Evolutionary conservation across 2,329 filamentous ascomycete genomes (phyloP), one percentile per base, ranked within the genome.

Genomic region (Dendryphion nanum): DNA sequence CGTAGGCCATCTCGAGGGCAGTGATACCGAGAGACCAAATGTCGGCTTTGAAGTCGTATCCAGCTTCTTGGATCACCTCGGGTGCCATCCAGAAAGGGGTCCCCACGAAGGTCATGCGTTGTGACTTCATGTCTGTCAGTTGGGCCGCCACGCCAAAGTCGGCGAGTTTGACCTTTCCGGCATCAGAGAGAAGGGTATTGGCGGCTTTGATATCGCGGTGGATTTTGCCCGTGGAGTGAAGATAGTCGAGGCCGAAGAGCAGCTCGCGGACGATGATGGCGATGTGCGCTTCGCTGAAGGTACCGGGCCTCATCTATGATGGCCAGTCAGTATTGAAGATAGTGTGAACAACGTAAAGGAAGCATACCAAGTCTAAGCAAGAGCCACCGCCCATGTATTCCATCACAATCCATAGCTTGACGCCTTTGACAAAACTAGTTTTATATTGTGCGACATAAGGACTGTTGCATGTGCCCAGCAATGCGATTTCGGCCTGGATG

Each of bases 371-470:
- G 65, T 98, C 93, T 49, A 96, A 76, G 64, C 93, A 96, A 14
- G 93, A 97, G 28, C 93, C 93, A 47, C 93, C 93, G 5, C 93
- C 93, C 8, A 98, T 74, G 61, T 86, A 98, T 68, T 98, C 93
- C 93, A 98, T 98, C 41, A 97, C 89, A 61, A 98, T 98, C 93
- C 93, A 98, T 74, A 98, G 73, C 70, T 97, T 98, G 64, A 90
- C 86, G 18, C 93, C 93, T 53, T 88, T 82, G n/a, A 97, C 78
- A 66, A 97, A 98, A 61, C 90, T 96, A 16, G 88, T 86, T 65
- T 90, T 94, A 76, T 98, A 98, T 63, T 95, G 87, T 13, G 93
- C 97, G 52, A 98, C 89, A 66, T 86, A 94, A 33, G 86, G 85
- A 63, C 90, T 96, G 51, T 86, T 86, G 72, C 93, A 98, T 37